Percentiles rank a stretch among this genome's conserved stretches.
These are phyloP conservation scores for Dactylonectria estremocensis DNA, from an alignment of 2,329 filamentous ascomycete genomes.

Conservation along the genomic window DNA sequence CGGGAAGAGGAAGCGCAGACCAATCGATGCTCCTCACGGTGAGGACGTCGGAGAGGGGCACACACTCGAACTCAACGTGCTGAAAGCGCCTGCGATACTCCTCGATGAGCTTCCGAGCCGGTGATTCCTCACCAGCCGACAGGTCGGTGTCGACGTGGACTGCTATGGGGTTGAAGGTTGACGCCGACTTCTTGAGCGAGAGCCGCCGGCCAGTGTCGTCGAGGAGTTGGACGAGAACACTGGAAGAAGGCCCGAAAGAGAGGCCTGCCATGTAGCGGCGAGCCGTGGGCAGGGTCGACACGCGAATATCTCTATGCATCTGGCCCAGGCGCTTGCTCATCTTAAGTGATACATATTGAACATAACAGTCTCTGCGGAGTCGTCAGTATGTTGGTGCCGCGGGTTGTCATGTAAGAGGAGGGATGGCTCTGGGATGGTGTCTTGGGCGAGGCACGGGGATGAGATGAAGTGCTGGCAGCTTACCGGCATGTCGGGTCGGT, in stretches of 20 bases:
- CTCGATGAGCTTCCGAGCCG: constrained; percentile 63
- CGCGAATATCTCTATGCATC: constrained; percentile 65
- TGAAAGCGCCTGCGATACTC: constrained; percentile 75
- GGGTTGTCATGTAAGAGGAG: not conserved
- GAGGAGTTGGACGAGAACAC: constrained; percentile 82
- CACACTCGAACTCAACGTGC: constrained; percentile 72
- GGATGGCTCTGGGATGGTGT: not conserved
- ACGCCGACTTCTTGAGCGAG: constrained; percentile 73
- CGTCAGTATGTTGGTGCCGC: constrained; percentile 15
- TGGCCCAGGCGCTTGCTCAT: constrained; percentile 78
- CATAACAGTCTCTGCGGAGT: constrained; percentile 74
- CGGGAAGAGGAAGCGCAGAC: constrained; percentile 58
- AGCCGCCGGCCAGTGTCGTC: constrained; percentile 79
- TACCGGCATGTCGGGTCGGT: constrained; percentile 54
- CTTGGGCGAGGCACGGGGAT: not conserved
- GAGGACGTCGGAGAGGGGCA: constrained; percentile 77
- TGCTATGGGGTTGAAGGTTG: constrained; percentile 78
- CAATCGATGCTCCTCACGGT: constrained; percentile 67
- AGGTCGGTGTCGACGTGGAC: constrained; percentile 68
- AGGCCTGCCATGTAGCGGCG: constrained; percentile 79
- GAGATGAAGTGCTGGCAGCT: constrained; percentile 9
- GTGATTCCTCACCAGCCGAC: constrained; percentile 42
- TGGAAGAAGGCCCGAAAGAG: constrained; percentile 87
- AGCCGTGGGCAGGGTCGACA: constrained; percentile 52
- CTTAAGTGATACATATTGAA: constrained; percentile 83